Base-by-base conservation (phyloP, 1,139 yeast genomes). In the Taphrina confusa region DNA sequence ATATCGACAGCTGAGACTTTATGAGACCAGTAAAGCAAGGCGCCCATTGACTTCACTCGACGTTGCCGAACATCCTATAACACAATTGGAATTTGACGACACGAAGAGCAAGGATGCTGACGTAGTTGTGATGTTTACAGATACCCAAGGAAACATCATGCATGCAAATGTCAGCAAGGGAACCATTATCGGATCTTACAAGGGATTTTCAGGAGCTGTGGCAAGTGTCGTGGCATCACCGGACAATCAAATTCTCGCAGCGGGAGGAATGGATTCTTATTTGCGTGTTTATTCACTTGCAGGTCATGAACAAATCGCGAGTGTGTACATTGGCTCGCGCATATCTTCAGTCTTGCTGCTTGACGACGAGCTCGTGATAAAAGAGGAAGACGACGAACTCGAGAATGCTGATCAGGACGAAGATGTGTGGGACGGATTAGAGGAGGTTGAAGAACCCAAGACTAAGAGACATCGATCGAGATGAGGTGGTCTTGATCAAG, bases 21-120 rank as follows among this genome's bases (percentile, higher is more conserved):
- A 76, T 65, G 72, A 73, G 40, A 67, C 73, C 1, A 51, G 63
- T 3, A 57, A 60, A 12, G 66, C 73, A 12, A 63, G 68, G 51
- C 31, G 73, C 68, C 51, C 68, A 68, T 61, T 73, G 1, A 47
- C n/a, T 3, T 27, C 39, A 9, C 33, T 44, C 6, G 58, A 54
- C 11, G 14, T 36, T 9, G 36, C 51, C 9, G 30, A 54, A 14
- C 33, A 54, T 23, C 51, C 58, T 9, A 54, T 54, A 8, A 23
- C 49, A 44, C 42, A 30, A 3, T 44, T 54, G 44, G 28, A 30
- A 12, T 44, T 42, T 12, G 30, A 20, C n/a, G 31, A 36, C 4
- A 36, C 40, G 9, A 46, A 20, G 9, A n/a, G 31, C 14, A 22
- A 25, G 16, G n/a, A 16, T 5, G 31, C 31, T 31, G 47, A 23